phyloP scores from a whole-genome alignment of 2,329 filamentous ascomycete genomes.

The Fusarium secorum region DNA sequence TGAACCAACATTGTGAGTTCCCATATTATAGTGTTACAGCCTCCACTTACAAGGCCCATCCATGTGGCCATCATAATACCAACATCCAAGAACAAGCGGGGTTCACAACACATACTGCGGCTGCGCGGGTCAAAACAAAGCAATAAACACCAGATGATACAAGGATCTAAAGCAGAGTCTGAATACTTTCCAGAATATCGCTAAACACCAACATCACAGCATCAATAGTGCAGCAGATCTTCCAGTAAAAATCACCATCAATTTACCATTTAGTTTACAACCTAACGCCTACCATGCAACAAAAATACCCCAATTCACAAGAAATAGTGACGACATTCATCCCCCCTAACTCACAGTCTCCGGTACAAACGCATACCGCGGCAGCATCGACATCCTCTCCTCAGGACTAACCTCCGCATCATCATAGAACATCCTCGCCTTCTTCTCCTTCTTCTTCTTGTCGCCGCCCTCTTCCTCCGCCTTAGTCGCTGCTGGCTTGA shows the following conservation, averaged over 20 bases:
- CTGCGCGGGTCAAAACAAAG: not conserved
- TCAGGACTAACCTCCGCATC: slow-evolving; percentile 84
- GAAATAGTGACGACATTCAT: not conserved
- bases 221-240: not conserved
- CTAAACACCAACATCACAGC: not conserved
- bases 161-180: fast-evolving
- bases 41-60: not conserved
- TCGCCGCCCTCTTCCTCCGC: slow-evolving; percentile 51
- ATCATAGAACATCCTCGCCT: slow-evolving; percentile 78
- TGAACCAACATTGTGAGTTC: too few species aligned
- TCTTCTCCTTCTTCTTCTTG: slow-evolving; percentile 76
- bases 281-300: slow-evolving; percentile 42
- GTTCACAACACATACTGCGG: not conserved
- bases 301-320: slow-evolving; percentile 20
- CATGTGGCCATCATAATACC: not conserved
- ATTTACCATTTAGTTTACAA: slow-evolving; percentile 41
- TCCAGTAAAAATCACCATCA: slow-evolving; percentile 29
- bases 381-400: slow-evolving; percentile 83
- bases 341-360: slow-evolving; percentile 34
- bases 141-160: not conserved
- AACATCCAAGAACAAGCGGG: not conserved
- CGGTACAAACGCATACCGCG: slow-evolving; percentile 72
- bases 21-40: fast-evolving
- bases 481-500: slow-evolving; percentile 54
- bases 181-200: fast-evolving